These are phyloP conservation scores for Deuterostichococcus epilithicus DNA, from an alignment of 139 green algal genomes.

Conservation along the genomic window DNA sequence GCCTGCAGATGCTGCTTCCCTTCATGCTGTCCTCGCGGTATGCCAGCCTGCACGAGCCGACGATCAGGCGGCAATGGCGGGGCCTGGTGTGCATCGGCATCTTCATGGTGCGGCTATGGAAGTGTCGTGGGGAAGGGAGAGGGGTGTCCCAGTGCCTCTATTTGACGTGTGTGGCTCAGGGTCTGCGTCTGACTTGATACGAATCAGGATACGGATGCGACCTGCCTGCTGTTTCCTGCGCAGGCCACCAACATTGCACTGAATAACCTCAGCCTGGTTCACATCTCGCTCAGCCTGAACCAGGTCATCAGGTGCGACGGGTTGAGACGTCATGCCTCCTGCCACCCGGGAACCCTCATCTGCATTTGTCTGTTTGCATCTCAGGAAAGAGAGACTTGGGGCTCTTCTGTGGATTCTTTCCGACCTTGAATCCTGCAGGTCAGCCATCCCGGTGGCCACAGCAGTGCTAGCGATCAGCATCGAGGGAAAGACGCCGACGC, in stretches of 20 bases:
- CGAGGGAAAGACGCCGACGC: constrained; percentile 36
- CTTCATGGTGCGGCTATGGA: constrained; percentile 43
- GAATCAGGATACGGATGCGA: no score
- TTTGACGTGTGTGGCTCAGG: no score
- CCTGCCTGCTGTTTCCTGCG: no score
- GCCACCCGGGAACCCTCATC: no score
- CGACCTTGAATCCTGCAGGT: constrained; percentile 19
- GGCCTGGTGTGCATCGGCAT: constrained; percentile 48
- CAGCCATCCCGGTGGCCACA: constrained; percentile 51
- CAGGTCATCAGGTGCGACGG: constrained; percentile 50
- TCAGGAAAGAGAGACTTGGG: no score
- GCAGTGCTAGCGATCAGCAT: constrained; percentile 47
- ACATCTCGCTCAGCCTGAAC: constrained; percentile 54
- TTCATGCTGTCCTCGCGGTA: constrained; percentile 32
- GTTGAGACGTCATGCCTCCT: no score
- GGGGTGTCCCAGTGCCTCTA: no score
- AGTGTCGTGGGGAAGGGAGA: no score
- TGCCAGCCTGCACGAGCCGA: constrained; percentile 28
- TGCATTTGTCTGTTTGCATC: no score
- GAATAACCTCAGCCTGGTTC: constrained; percentile 54
- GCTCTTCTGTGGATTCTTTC: no score
- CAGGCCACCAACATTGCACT: constrained; percentile 48
- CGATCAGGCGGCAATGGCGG: constrained; percentile 44
- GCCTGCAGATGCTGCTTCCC: constrained; percentile 27
- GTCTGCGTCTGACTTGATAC: no score